phyloP scores from a whole-genome alignment of 306 rosid species.

The Gillenia trifoliata region DNA sequence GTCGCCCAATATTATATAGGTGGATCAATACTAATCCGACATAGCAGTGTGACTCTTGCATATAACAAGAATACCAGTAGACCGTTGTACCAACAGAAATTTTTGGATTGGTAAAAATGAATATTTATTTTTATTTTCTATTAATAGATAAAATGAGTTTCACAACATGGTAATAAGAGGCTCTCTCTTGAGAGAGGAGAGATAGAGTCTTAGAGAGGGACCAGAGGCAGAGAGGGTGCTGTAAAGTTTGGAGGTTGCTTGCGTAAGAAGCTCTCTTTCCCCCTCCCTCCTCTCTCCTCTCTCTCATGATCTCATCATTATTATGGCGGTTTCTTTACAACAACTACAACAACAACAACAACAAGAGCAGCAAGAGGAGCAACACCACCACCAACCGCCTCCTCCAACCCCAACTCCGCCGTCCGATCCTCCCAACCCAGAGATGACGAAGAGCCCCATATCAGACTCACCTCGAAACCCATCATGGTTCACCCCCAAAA shows the following conservation, averaged over 20 bases:
- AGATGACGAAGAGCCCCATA: conserved; percentile 1
- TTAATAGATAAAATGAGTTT: no score
- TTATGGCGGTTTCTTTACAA: no score
- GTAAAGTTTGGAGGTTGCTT: neutral
- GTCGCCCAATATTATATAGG: no score
- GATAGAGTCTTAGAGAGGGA: neutral
- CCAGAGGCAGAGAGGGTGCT: neutral
- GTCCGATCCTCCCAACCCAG: neutral
- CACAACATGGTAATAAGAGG: no score
- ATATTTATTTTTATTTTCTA: no score
- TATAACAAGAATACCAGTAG: no score
- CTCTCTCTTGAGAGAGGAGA: neutral
- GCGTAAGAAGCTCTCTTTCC: neutral
- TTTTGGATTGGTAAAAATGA: neutral
- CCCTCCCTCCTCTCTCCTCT: neutral
- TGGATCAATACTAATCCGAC: no score
- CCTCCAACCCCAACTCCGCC: neutral
- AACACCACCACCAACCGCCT: neutral
- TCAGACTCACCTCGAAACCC: conserved; percentile 10
- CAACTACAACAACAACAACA: no score
- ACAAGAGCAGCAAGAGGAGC: neutral
- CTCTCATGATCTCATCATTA: neutral
- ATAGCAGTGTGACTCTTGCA: no score
- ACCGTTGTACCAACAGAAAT: no score
- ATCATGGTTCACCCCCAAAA: conserved; percentile 40